Percentiles rank a stretch among this genome's conserved stretches.
Evolutionary conservation across 2,329 filamentous ascomycete genomes (phyloP).

Genomic region (Botrytis fragariae): DNA sequence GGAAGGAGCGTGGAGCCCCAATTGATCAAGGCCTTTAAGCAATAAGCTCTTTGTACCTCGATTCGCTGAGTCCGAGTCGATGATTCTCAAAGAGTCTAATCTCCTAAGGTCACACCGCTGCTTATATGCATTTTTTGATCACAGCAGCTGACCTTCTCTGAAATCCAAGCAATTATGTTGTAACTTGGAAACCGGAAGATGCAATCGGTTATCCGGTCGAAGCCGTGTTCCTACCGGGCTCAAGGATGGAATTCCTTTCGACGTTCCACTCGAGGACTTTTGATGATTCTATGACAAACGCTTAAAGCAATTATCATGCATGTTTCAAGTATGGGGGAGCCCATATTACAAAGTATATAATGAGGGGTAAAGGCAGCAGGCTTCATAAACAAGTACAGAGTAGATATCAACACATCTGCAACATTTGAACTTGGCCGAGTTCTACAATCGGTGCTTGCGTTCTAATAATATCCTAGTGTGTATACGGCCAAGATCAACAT

Average conservation of each 20-base stretch:
- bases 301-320: not conserved
- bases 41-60: not conserved
- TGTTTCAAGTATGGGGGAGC: conserved; percentile 4
- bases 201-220: conserved; percentile 1
- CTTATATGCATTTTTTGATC: conserved; percentile 15
- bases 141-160: conserved; percentile 11
- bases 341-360: not conserved
- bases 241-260: not conserved
- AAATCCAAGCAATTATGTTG: conserved; percentile 1
- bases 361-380: not conserved
- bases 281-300: conserved; percentile 18
- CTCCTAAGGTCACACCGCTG: not conserved
- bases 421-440: not conserved
- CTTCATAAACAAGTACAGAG: not conserved
- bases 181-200: conserved; percentile 10
- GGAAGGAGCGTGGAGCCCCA: not conserved
- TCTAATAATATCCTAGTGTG: not conserved
- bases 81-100: not conserved
- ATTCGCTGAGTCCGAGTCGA: not conserved
- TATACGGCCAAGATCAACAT: not conserved
- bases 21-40: not conserved
- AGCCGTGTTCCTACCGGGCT: not conserved
- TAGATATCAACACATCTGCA: not conserved
- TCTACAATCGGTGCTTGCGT: not conserved
- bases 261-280: not conserved